These are phyloP conservation scores for Lycium ferocissimum DNA, from an alignment of 257 asterid genomes.

Conservation along the genomic window DNA sequence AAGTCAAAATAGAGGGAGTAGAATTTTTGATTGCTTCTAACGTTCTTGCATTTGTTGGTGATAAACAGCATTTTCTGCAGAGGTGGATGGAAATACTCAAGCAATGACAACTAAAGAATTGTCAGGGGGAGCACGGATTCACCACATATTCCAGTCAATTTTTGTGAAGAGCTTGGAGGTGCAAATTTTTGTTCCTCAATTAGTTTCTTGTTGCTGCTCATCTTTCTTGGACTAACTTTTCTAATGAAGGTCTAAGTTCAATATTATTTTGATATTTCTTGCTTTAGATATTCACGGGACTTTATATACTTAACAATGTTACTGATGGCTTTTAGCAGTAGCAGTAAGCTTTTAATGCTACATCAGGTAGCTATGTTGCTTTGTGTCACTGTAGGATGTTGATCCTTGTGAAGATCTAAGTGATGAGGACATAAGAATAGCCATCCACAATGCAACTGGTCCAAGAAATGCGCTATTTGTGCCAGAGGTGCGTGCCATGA, in stretches of 20 bases:
- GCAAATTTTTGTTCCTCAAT: slow-evolving; percentile 35
- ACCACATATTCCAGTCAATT: slow-evolving; percentile 87
- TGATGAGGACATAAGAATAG: slow-evolving; percentile 89
- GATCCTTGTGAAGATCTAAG: slow-evolving; percentile 97
- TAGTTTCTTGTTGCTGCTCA: background rate
- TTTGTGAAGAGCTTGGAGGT: slow-evolving; percentile 96
- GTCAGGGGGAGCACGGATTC: slow-evolving; percentile 98
- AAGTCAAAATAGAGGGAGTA: background rate
- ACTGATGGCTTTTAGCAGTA: background rate
- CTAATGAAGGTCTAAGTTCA: background rate
- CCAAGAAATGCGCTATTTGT: slow-evolving; percentile 84
- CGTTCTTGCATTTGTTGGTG: slow-evolving; percentile 13
- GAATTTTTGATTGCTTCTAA: slow-evolving; percentile 16
- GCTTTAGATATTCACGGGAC: background rate
- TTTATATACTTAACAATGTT: background rate
- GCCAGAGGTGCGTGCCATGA: slow-evolving; percentile 65
- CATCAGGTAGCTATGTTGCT: background rate
- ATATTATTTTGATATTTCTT: slow-evolving; percentile 1
- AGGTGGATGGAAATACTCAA: slow-evolving; percentile 91
- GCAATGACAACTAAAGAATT: slow-evolving; percentile 90
- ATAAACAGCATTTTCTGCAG: slow-evolving; percentile 79
- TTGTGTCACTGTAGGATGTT: slow-evolving; percentile 63
- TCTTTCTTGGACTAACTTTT: slow-evolving; percentile 16
- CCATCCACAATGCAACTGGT: slow-evolving; percentile 95
- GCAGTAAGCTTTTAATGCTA: background rate